Evolutionary conservation across 192 early-diverging fungal species (phyloP), one percentile per base, ranked within the genome.

Genomic region (Coemansia sp.): DNA sequence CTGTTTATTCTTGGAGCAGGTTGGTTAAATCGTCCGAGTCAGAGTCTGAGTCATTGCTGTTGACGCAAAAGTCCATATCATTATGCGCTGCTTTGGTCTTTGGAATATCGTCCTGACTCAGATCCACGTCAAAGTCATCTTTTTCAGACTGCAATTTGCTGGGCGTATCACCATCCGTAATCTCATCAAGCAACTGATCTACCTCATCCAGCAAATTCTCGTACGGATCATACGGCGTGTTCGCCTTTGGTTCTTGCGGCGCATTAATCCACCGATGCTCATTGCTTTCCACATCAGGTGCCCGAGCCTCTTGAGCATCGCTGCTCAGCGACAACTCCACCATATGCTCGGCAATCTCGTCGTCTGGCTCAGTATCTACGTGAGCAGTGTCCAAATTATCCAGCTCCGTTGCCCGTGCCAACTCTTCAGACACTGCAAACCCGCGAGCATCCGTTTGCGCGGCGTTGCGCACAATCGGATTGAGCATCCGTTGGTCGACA

Each of bases 201-300:
- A 76, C 79, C 61, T 82, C 79, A n/a, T 82, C 75, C 3, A 82
- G 61, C 24, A 82, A 54, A 39, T 76, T 71, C 70, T 82, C 79
- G 19, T 82, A 82, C 35, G 79, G 75, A 15, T 73, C 74, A 25
- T 56, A 60, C 10, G 74, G 79, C 50, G 41, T 37, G 23, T 72
- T 77, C 9, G 49, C 23, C 25, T 9, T 8, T 1, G 70, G 66
- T 35, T 69, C 67, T 49, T 58, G 65, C 14, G 62, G 76, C 21
- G 71, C 74, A 70, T 76, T 76, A 12, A n/a, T 50, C 65, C 66
- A 66, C 25, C 5, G 5, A 17, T 21, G 2, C 35, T 58, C 25
- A 23, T 24, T 53, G 51, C 22, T 25, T 53, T 32, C 29, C 5
- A 6, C 29, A 32, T 6, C 29, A 32, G 4, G 4, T 32, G 29